Evolutionary conservation across 139 green algal species (phyloP).

Genomic region (Spirogloea muscicola): DNA sequence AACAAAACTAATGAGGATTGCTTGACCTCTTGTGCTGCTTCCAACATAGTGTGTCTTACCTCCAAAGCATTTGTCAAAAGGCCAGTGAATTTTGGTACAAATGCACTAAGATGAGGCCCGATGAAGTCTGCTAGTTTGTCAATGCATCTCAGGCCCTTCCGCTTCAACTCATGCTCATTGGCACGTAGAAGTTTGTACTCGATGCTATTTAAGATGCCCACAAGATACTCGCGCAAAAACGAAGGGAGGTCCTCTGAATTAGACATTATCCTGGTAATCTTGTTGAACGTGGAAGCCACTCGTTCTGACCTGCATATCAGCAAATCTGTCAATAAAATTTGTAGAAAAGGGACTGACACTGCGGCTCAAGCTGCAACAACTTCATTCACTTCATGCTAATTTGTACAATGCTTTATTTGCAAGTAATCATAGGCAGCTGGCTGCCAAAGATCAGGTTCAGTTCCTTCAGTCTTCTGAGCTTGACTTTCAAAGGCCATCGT

Average conservation of each 20-base stretch:
- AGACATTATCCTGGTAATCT: slow-evolving; percentile 19
- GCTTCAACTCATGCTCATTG: background rate
- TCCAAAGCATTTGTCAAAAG: slow-evolving; percentile 35
- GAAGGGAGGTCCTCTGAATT: slow-evolving; percentile 13
- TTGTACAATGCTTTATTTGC: background rate
- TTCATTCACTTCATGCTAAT: background rate
- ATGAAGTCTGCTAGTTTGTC: slow-evolving; percentile 27
- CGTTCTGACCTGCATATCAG: slow-evolving; percentile 18
- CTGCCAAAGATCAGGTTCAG: background rate
- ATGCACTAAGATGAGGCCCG: slow-evolving; percentile 10
- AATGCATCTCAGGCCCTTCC: slow-evolving; percentile 26
- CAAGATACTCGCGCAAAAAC: slow-evolving; percentile 32
- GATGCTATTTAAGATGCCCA: slow-evolving; percentile 29
- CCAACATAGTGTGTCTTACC: too few species aligned
- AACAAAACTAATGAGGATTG: too few species aligned
- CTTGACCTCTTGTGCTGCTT: too few species aligned
- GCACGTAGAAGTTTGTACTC: slow-evolving; percentile 19
- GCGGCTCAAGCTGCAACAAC: background rate
- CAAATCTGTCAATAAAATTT: background rate
- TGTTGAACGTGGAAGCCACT: slow-evolving; percentile 29
- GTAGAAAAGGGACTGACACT: background rate
- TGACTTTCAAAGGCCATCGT: background rate
- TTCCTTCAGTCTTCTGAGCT: background rate
- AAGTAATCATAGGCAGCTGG: background rate
- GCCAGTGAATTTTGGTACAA: slow-evolving; percentile 39